Conservation (phyloP, 1,139 yeast genomes). For the Meyerozyma guilliermondii region DNA sequence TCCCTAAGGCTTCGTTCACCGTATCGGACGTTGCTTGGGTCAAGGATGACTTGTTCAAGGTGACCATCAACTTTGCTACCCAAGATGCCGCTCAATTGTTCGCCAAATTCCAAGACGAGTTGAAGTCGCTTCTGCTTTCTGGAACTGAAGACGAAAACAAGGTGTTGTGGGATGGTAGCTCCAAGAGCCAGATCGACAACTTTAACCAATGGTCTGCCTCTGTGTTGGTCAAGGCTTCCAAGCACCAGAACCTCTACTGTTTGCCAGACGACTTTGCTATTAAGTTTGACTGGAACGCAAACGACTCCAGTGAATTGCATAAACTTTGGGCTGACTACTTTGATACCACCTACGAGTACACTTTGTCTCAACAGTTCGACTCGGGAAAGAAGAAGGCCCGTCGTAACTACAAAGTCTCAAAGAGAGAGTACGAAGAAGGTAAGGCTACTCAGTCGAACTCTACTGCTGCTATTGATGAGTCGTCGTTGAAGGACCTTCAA, state of each 20-base stretch:
- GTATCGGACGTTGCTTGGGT: slow-evolving; percentile 22
- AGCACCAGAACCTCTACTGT: slow-evolving; percentile 20
- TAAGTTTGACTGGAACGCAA: slow-evolving; percentile 16
- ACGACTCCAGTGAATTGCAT: slow-evolving; percentile 10
- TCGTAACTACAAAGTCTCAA: slow-evolving; percentile 7
- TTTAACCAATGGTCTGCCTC: slow-evolving; percentile 24
- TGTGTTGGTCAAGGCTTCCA: slow-evolving; percentile 18
- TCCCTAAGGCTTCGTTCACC: slow-evolving; percentile 25
- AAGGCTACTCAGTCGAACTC: not conserved
- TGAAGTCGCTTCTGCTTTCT: slow-evolving; percentile 11
- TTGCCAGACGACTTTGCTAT: slow-evolving; percentile 25
- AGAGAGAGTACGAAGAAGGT: slow-evolving; percentile 3
- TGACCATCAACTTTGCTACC: slow-evolving; percentile 21
- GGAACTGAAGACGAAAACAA: not conserved
- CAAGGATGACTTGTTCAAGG: slow-evolving; percentile 22
- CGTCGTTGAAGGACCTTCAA: slow-evolving; percentile 14
- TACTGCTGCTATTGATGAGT: slow-evolving; percentile 4
- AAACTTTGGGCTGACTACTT: slow-evolving; percentile 15
- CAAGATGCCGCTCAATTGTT: slow-evolving; percentile 18
- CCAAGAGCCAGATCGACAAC: slow-evolving; percentile 19
- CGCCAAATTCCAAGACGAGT: slow-evolving; percentile 16
- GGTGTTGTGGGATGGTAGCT: slow-evolving; percentile 10
- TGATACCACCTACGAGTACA: slow-evolving; percentile 14
- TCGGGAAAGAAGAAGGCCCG: slow-evolving; percentile 5
- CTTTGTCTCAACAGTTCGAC: slow-evolving; percentile 11